Percentiles rank a stretch among this genome's conserved stretches.
These are phyloP conservation scores for Trichoderma endophyticum DNA, from an alignment of 2,329 filamentous ascomycete genomes.

Conservation along the genomic window DNA sequence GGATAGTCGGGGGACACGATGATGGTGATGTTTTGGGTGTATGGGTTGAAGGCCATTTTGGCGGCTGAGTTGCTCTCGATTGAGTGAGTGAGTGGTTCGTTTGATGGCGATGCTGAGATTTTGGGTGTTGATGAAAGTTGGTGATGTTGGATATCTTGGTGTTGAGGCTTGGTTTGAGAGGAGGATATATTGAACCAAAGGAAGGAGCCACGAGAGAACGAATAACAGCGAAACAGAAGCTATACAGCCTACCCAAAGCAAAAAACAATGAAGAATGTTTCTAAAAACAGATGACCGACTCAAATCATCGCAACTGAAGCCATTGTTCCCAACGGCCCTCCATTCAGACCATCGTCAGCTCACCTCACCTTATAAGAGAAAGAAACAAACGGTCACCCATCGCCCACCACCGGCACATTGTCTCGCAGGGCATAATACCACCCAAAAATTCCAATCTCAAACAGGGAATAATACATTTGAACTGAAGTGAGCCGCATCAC, in stretches of 20 bases:
- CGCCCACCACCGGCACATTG: neutral
- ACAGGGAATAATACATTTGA: neutral
- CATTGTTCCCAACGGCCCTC: neutral
- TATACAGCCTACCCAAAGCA: neutral
- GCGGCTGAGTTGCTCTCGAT: neutral
- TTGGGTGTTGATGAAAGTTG: neutral
- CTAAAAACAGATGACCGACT: neutral
- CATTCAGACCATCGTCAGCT: neutral
- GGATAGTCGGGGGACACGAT: slow-evolving; percentile 21
- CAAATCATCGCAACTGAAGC: neutral
- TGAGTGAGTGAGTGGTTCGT: neutral
- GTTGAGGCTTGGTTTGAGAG: neutral
- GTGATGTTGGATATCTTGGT: slow-evolving; percentile 3
- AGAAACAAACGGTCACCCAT: neutral
- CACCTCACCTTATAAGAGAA: neutral
- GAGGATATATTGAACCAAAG: neutral
- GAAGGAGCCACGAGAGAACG: neutral
- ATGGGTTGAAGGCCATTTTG: slow-evolving; percentile 34
- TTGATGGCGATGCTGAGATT: neutral
- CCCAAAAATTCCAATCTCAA: neutral
- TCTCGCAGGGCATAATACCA: neutral
- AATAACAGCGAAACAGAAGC: neutral
- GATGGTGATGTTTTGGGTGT: slow-evolving; percentile 37
- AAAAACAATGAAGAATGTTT: neutral
- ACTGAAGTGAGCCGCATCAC: neutral